Conservation (phyloP, 2,329 filamentous ascomycete species). For the Alternaria triticina region DNA sequence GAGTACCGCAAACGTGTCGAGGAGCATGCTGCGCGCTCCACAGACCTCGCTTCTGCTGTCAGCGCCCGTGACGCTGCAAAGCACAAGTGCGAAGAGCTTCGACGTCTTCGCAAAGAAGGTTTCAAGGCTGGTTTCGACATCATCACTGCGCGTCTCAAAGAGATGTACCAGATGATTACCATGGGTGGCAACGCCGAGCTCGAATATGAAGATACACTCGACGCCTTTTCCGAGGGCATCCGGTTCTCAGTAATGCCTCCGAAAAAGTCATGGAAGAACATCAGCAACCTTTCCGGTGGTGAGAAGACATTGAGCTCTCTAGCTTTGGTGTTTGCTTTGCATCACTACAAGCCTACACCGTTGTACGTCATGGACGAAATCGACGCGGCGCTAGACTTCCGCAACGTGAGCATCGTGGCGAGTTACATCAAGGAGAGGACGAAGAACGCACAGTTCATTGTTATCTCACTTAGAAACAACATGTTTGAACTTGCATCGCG, state of each 20-base stretch:
- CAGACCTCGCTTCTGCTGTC: slow-evolving; percentile 81
- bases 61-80: slow-evolving; percentile 83
- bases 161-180: slow-evolving; percentile 99
- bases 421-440: slow-evolving; percentile 99
- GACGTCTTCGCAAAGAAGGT: slow-evolving; percentile 86
- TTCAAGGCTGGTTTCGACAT: slow-evolving; percentile 98
- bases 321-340: slow-evolving; percentile 95
- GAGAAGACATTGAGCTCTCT: slow-evolving; percentile 96
- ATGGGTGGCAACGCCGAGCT: slow-evolving; percentile 99
- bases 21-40: slow-evolving; percentile 80
- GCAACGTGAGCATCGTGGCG: slow-evolving; percentile 97
- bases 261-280: slow-evolving; percentile 99
- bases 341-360: slow-evolving; percentile 97
- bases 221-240: slow-evolving; percentile 97
- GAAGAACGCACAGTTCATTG: slow-evolving; percentile 99
- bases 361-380: slow-evolving; percentile 99
- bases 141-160: slow-evolving; percentile 93
- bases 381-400: slow-evolving; percentile 95
- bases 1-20: slow-evolving; percentile 88
- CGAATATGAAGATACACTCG: slow-evolving; percentile 92
- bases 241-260: slow-evolving; percentile 98
- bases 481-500: slow-evolving; percentile 99
- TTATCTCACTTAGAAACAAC: slow-evolving; percentile 97
- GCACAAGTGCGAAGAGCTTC: slow-evolving; percentile 89
- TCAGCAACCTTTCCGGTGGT: slow-evolving; percentile 91